Percentiles rank a stretch among this genome's conserved stretches.
Evolutionary conservation across 2,329 filamentous ascomycete genomes (phyloP).

Genomic region (Orbilia oligospora): DNA sequence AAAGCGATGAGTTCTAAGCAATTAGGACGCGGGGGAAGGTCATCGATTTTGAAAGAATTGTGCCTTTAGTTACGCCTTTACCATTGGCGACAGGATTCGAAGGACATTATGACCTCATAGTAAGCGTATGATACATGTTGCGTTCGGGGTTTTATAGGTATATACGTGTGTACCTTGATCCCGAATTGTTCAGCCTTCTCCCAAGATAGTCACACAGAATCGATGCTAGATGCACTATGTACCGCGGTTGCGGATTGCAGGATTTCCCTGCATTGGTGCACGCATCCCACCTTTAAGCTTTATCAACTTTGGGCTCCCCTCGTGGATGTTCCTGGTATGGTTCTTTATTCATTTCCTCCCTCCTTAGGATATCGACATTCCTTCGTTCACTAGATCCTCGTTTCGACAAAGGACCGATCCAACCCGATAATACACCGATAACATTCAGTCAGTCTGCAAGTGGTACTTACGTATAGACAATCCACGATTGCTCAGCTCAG

Average conservation of each 20-base stretch:
- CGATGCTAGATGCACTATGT: neutral
- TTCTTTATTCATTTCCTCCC: neutral
- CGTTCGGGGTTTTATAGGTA: neutral
- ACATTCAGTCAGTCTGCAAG: no score
- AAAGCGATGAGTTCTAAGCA: neutral
- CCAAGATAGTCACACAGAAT: neutral
- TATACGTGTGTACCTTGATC: neutral
- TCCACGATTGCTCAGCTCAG: no score
- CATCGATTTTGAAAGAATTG: neutral
- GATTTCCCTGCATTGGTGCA: neutral
- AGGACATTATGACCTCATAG: neutral
- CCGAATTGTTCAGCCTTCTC: slow-evolving; percentile 6
- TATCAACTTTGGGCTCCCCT: neutral
- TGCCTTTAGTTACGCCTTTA: slow-evolving; percentile 8
- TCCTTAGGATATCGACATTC: neutral
- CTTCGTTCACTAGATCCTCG: no score
- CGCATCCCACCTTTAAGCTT: neutral
- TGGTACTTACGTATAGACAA: no score
- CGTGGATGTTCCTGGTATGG: neutral
- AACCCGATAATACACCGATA: no score
- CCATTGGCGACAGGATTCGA: neutral
- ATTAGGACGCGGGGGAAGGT: no score
- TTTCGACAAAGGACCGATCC: neutral
- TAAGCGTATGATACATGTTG: neutral
- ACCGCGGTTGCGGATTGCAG: neutral